Base-by-base conservation (phyloP, 805 yeast species). In the Suhomyces sp. region DNA sequence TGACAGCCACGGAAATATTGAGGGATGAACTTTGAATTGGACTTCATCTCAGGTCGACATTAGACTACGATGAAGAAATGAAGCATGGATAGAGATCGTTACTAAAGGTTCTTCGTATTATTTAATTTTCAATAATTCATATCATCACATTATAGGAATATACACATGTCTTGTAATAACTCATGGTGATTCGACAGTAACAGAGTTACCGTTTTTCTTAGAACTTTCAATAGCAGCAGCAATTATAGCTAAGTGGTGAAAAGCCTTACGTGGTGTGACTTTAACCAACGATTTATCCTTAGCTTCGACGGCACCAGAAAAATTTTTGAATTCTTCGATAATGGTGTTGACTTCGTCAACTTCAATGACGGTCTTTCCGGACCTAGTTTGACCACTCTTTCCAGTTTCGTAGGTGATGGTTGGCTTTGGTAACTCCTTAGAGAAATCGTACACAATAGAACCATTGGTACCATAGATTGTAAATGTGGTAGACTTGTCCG, bases 191-290 rank as follows among this genome's bases (percentile, higher is more conserved):
- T 70, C 77, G 21, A 79, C 75, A 33, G 54, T 59, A 19, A 77
- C 76, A 29, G 70, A 56, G 33, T 61, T 57, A 50, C 85, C 86
- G 37, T 71, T 65, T 21, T 70, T 60, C 12, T 64, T 48, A 24
- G 87, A 76, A 39, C 93, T 81, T 46, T 83, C 81, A 23, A 91
- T 63, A 40, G 86, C 84, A 18, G 96, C 98, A 37, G 78, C 95
- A 39, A 91, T 78, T 48, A 87, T 76, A 5, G 96, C 96, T 58
- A 90, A 77, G 60, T 91, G 98, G 61, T 90, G 96, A 79, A 84
- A 90, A 5, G 95, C 88, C 43, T 69, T 74, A 44, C 76, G 82
- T 17, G 96, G 95, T n/a, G 80, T 71, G 26, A 76, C 75, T 25
- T 54, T 64, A 33, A 82, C 60, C 36, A 76, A 44, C 3, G 66